These are phyloP conservation scores for Strigomonas culicis DNA, from an alignment of 208 protist species.

Conservation along the genomic window DNA sequence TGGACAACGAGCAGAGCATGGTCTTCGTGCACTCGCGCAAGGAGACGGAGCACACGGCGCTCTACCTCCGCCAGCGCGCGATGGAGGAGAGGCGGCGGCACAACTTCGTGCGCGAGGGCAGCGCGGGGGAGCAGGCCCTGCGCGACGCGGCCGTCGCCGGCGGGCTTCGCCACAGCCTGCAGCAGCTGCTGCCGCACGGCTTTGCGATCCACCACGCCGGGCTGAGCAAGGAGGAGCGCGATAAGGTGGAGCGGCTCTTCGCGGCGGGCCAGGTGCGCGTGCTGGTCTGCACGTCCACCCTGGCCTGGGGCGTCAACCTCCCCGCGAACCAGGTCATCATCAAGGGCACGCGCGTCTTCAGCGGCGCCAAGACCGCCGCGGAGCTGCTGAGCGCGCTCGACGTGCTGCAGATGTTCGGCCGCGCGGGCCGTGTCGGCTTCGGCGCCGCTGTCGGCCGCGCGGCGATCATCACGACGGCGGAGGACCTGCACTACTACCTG, in stretches of 20 bases:
- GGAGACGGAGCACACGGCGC: constrained; percentile 97
- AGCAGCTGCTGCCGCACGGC: constrained; percentile 92
- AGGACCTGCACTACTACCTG: constrained; percentile 98
- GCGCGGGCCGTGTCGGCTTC: constrained; percentile 96
- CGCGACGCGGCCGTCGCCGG: no score
- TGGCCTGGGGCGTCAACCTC: constrained; percentile 99
- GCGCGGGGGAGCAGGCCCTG: no score
- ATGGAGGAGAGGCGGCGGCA: constrained; percentile 40
- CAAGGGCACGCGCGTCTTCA: constrained; percentile 99
- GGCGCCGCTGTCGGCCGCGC: constrained; percentile 94
- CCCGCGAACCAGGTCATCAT: constrained; percentile 99
- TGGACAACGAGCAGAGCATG: constrained; percentile 94
- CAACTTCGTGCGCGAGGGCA: no score
- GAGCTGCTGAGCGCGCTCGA: constrained; percentile 97
- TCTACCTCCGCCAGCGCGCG: constrained; percentile 43
- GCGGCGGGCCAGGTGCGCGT: constrained; percentile 94
- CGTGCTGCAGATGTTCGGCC: constrained; percentile 99
- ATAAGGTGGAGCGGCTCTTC: constrained; percentile 98
- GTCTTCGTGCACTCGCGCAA: constrained; percentile 99
- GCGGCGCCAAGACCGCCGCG: constrained; percentile 94
- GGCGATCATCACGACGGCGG: constrained; percentile 95
- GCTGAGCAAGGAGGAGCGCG: constrained; percentile 93
- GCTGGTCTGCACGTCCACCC: constrained; percentile 98
- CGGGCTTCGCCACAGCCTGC: constrained; percentile 17
- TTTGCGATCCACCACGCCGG: constrained; percentile 99